A percentile compares a stretch with the other conserved stretches of the same genome.
Evolutionary conservation across 2,329 filamentous ascomycete genomes (phyloP).

Genomic region (Fusarium luffae): DNA sequence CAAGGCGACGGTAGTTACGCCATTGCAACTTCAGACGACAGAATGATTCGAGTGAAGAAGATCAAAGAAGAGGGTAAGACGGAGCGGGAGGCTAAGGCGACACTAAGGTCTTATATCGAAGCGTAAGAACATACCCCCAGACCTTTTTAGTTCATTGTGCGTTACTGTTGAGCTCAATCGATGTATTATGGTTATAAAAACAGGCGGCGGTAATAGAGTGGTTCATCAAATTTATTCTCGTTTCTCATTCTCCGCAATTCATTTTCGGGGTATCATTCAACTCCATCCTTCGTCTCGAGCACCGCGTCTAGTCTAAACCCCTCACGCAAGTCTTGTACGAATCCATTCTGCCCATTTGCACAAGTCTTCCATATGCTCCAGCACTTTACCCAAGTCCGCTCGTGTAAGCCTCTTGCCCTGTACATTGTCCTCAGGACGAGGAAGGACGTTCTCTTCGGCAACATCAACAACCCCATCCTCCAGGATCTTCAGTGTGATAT

Average conservation of each 20-base stretch:
- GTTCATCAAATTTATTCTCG: conserved; percentile 3
- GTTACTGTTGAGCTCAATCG: not conserved
- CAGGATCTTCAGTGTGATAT: conserved; percentile 68
- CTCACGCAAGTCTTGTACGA: conserved; percentile 51
- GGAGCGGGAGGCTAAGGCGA: conserved; percentile 43
- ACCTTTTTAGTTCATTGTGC: not conserved
- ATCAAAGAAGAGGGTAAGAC: conserved; percentile 51
- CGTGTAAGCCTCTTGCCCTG: conserved; percentile 53
- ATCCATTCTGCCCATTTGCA: conserved; percentile 67
- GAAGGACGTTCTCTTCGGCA: conserved; percentile 64
- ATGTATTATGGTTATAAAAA: not conserved
- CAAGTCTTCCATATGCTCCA: conserved; percentile 64
- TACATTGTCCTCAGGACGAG: conserved; percentile 39
- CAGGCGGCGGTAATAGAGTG: not conserved
- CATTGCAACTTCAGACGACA: conserved; percentile 36
- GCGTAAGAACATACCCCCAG: not conserved
- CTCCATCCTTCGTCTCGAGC: conserved; percentile 12
- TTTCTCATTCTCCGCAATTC: not conserved
- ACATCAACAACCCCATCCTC: conserved; percentile 69
- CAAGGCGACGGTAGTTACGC: conserved; percentile 38
- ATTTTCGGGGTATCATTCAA: conserved; percentile 44
- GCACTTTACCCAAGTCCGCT: conserved; percentile 57
- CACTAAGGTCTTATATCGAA: conserved; percentile 32
- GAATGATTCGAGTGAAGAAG: conserved; percentile 45
- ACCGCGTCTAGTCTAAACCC: not conserved